These are phyloP conservation scores for Russula olivacea DNA, from an alignment of 768 basidiomycete species.

Conservation along the genomic window DNA sequence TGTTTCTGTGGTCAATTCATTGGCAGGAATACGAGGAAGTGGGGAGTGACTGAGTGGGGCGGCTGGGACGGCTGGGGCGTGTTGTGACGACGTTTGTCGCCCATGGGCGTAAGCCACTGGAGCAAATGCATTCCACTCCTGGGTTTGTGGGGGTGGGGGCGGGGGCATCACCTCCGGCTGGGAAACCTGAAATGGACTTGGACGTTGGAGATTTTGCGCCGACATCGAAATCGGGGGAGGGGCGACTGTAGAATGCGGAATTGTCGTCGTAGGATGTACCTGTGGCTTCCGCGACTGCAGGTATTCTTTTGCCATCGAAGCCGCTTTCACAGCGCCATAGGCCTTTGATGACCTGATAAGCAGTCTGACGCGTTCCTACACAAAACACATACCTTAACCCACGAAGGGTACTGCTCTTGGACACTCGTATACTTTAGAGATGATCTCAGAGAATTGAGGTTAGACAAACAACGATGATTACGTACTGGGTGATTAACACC, in stretches of 20 bases:
- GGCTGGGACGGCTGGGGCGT: neutral
- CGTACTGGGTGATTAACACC: neutral
- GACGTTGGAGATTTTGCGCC: neutral
- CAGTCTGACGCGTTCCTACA: neutral
- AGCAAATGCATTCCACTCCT: neutral
- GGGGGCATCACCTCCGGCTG: neutral
- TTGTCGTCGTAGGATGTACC: neutral
- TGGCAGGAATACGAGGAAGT: neutral
- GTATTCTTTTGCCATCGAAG: neutral
- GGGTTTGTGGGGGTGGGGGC: neutral
- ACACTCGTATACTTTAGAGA: slow-evolving; percentile 2
- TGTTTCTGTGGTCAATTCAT: neutral
- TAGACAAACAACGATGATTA: neutral
- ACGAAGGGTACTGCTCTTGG: neutral
- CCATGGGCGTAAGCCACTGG: neutral
- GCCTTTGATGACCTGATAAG: slow-evolving; percentile 4
- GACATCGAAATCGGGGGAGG: neutral
- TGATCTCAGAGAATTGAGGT: neutral
- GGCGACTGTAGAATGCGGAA: neutral
- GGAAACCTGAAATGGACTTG: neutral
- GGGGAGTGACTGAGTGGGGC: neutral
- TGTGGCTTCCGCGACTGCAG: neutral
- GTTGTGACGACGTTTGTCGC: neutral
- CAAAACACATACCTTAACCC: slow-evolving; percentile 9
- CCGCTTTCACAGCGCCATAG: slow-evolving; percentile 4